phyloP scores from a whole-genome alignment of 345 rosid species.

The Zanthoxylum bungeanum region DNA sequence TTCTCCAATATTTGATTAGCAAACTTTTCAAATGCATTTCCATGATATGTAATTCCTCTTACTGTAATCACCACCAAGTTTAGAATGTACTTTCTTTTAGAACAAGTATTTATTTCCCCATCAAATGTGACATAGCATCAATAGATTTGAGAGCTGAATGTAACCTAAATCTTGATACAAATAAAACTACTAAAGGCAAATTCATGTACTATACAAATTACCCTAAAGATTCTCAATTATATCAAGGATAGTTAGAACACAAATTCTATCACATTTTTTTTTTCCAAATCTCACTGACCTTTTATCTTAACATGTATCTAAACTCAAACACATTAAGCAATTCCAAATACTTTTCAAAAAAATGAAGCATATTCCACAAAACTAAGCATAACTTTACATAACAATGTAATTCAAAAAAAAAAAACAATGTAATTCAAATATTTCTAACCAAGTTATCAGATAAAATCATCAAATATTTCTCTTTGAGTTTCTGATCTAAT shows the following conservation, averaged over 20 bases:
- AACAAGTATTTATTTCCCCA: background rate
- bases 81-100: background rate
- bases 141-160: background rate
- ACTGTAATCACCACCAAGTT: background rate
- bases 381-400: no score
- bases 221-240: background rate
- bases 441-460: no score
- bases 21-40: background rate
- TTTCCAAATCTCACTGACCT: no score
- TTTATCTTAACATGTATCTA: no score
- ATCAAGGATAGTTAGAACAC: background rate
- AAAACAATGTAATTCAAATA: no score
- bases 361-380: background rate
- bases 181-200: no score
- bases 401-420: no score
- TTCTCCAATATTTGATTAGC: background rate
- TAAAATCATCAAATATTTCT: no score
- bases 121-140: background rate
- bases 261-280: background rate
- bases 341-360: no score
- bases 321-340: no score
- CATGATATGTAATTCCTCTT: background rate
- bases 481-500: no score
- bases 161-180: background rate
- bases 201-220: background rate